These are phyloP conservation scores for Roridomyces roridus DNA, from an alignment of 768 basidiomycete genomes.

Conservation along the genomic window DNA sequence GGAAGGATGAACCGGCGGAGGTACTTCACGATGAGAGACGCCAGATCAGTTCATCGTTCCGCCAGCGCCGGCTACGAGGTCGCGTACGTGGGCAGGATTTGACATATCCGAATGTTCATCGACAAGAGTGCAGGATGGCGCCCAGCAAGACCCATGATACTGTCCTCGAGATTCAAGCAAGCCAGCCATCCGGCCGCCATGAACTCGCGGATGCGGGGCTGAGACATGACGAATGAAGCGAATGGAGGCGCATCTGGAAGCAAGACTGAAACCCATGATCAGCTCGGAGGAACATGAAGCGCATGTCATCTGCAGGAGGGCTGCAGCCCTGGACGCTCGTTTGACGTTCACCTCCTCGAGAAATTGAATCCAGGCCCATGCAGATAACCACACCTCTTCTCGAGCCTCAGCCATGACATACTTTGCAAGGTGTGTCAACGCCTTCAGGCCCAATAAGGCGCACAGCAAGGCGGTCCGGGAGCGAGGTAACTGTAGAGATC, in stretches of 20 bases:
- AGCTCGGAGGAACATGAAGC: too few species aligned
- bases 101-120: background rate
- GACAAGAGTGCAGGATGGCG: background rate
- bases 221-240: too few species aligned
- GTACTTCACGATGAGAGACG: slow-evolving; percentile 7
- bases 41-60: background rate
- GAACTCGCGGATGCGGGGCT: background rate
- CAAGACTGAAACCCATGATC: too few species aligned
- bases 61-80: slow-evolving; percentile 6
- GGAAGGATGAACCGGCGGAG: background rate
- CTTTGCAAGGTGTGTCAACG: too few species aligned
- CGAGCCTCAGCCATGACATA: too few species aligned
- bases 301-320: too few species aligned
- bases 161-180: background rate
- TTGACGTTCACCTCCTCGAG: background rate
- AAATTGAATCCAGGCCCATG: slow-evolving; percentile 5
- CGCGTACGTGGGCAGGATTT: background rate
- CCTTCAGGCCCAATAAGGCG: too few species aligned
- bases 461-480: too few species aligned
- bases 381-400: background rate
- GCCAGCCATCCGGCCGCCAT: slow-evolving; percentile 6
- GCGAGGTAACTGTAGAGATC: too few species aligned
- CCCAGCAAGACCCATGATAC: too few species aligned
- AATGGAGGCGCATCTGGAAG: too few species aligned
- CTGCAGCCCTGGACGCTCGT: too few species aligned